phyloP scores from a whole-genome alignment of 495 filamentous ascomycete genomes.

The Trichoderma reesei region DNA sequence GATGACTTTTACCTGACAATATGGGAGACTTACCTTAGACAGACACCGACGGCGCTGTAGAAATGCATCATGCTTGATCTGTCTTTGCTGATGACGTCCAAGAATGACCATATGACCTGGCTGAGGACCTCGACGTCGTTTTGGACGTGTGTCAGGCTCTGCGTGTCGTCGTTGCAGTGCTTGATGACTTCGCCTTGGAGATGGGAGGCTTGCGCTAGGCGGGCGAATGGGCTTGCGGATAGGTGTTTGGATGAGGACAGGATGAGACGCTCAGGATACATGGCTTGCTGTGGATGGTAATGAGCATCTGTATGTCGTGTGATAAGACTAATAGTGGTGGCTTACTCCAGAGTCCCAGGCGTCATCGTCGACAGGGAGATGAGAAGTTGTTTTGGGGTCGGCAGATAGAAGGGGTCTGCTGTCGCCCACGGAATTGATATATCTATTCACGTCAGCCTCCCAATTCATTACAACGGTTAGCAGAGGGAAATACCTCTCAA shows the following conservation, averaged over 20 bases:
- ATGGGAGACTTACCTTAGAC: background rate
- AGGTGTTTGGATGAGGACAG: background rate
- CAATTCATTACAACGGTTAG: no score
- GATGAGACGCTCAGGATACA: background rate
- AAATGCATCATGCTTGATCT: background rate
- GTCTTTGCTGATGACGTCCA: constrained; percentile 4
- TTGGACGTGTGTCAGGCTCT: background rate
- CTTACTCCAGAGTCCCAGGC: constrained; percentile 4
- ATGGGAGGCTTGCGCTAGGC: background rate
- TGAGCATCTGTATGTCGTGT: background rate
- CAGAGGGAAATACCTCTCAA: background rate
- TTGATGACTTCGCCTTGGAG: background rate
- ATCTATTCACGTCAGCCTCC: background rate
- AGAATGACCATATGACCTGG: background rate
- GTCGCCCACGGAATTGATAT: background rate
- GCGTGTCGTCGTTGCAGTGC: background rate
- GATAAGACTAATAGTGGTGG: background rate
- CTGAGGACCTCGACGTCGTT: background rate
- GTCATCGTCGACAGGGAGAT: background rate
- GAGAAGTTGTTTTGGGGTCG: background rate
- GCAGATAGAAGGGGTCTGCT: background rate
- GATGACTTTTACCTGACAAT: no score
- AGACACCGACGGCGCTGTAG: background rate
- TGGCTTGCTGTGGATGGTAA: background rate
- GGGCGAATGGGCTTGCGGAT: background rate